phyloP scores from a whole-genome alignment of 2,329 filamentous ascomycete genomes.

The Arthroderma sp. region DNA sequence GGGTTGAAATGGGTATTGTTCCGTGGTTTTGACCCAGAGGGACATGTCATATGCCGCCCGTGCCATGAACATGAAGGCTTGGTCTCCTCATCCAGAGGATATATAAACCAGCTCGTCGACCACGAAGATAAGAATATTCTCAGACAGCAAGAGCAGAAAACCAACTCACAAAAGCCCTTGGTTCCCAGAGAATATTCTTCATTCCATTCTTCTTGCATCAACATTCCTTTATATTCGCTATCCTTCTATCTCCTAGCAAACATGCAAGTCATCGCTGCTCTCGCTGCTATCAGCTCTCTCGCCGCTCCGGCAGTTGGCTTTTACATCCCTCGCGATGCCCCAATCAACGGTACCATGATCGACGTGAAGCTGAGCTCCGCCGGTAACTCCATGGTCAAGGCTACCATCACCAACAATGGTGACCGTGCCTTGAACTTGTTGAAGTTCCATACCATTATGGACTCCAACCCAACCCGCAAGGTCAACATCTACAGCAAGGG shows the following conservation, averaged over 20 bases:
- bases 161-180: background rate
- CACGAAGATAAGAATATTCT: background rate
- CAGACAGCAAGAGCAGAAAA: background rate
- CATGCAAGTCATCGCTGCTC: conserved; percentile 7
- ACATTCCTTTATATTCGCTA: background rate
- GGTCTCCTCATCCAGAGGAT: background rate
- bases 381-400: conserved; percentile 12
- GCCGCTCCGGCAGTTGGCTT: conserved; percentile 3
- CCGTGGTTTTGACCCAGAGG: background rate
- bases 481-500: conserved; percentile 9
- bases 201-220: background rate
- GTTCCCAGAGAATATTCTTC: background rate
- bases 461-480: conserved; percentile 9
- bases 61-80: background rate
- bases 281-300: conserved; percentile 8
- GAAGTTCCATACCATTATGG: conserved; percentile 12
- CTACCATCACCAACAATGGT: conserved; percentile 11
- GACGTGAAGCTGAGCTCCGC: conserved; percentile 9
- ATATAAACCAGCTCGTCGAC: background rate
- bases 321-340: conserved; percentile 1
- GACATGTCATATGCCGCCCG: background rate
- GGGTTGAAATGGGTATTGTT: background rate
- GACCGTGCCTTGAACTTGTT: conserved; percentile 3
- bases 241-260: background rate
- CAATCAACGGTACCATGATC: conserved; percentile 2